Evolutionary conservation across 257 asterid species (phyloP).

Genomic region (Solanum tarijense): DNA sequence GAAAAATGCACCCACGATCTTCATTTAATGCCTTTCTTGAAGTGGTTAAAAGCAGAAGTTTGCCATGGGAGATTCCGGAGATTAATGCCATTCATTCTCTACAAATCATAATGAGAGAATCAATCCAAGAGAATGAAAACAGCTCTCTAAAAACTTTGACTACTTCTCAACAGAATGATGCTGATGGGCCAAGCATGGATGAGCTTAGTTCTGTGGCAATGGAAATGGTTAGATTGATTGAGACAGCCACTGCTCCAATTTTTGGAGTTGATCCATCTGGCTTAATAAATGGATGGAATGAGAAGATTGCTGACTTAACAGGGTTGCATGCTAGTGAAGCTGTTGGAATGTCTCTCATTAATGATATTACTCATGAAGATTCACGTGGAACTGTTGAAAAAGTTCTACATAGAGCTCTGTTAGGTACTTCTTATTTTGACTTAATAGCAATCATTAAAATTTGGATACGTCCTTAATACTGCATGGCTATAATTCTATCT

Average conservation of each 20-base stretch:
- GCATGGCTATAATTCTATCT: neutral
- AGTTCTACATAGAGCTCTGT: slow-evolving; percentile 35
- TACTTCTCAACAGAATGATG: slow-evolving; percentile 6
- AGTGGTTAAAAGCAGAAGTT: slow-evolving; percentile 39
- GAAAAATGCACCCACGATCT: slow-evolving; percentile 52
- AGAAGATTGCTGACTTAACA: slow-evolving; percentile 52
- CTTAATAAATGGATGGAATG: slow-evolving; percentile 56
- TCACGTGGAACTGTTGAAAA: slow-evolving; percentile 27
- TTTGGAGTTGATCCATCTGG: slow-evolving; percentile 53
- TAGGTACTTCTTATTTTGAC: slow-evolving; percentile 28
- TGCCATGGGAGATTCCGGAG: slow-evolving; percentile 51
- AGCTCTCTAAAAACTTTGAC: slow-evolving; percentile 1
- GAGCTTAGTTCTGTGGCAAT: slow-evolving; percentile 34
- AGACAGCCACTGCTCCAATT: slow-evolving; percentile 55
- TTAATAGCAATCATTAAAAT: neutral
- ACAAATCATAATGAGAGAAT: slow-evolving; percentile 53
- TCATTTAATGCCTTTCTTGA: slow-evolving; percentile 55
- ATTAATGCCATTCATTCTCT: slow-evolving; percentile 56
- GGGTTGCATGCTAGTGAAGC: slow-evolving; percentile 41
- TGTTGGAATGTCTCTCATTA: slow-evolving; percentile 38
- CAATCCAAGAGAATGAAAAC: slow-evolving; percentile 19
- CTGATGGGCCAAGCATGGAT: slow-evolving; percentile 6
- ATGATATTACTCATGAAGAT: slow-evolving; percentile 37
- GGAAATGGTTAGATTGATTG: slow-evolving; percentile 52
- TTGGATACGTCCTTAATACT: neutral